A percentile compares a stretch with the other conserved stretches of the same genome.
Evolutionary conservation across 2,329 filamentous ascomycete species (phyloP).

Genomic region (Ceratocystis colombiana): DNA sequence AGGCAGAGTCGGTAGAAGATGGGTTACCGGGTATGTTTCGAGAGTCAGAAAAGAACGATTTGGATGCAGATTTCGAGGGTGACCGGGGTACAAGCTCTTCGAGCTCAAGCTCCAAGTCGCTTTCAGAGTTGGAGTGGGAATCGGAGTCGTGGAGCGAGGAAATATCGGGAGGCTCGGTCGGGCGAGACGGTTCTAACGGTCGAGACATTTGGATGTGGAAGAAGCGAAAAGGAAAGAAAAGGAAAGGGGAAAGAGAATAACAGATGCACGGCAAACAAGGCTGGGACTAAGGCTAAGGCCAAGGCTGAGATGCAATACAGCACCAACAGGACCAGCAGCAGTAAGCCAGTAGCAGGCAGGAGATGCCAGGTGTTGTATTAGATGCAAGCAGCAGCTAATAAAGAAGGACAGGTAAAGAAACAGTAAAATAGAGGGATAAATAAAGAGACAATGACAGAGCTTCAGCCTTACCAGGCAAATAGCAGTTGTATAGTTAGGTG

Average conservation of each 20-base stretch:
- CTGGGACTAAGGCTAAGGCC: not conserved
- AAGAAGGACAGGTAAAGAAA: not conserved
- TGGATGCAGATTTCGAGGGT: conserved; percentile 31
- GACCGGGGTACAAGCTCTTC: conserved; percentile 61
- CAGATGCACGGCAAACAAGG: not conserved
- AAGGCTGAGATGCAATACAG: conserved; percentile 6
- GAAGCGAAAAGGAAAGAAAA: conserved; percentile 3
- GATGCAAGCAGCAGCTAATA: not conserved
- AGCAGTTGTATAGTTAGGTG: no score
- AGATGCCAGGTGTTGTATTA: conserved; percentile 13
- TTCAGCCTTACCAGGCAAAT: not conserved
- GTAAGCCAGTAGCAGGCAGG: not conserved
- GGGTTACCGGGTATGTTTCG: conserved; percentile 30
- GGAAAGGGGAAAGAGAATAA: not conserved
- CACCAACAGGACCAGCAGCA: not conserved
- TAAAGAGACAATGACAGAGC: not conserved
- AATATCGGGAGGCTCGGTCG: conserved; percentile 53
- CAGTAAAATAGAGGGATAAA: not conserved
- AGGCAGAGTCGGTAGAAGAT: conserved; percentile 19
- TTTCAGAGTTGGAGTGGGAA: conserved; percentile 27
- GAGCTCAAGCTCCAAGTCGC: conserved; percentile 66
- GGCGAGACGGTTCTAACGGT: conserved; percentile 40
- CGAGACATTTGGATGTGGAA: conserved; percentile 40
- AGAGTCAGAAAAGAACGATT: conserved; percentile 29
- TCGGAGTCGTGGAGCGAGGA: conserved; percentile 30